Evolutionary conservation across 164 flowering plant species (phyloP).

Genomic region (Dillenia suffruticosa): DNA sequence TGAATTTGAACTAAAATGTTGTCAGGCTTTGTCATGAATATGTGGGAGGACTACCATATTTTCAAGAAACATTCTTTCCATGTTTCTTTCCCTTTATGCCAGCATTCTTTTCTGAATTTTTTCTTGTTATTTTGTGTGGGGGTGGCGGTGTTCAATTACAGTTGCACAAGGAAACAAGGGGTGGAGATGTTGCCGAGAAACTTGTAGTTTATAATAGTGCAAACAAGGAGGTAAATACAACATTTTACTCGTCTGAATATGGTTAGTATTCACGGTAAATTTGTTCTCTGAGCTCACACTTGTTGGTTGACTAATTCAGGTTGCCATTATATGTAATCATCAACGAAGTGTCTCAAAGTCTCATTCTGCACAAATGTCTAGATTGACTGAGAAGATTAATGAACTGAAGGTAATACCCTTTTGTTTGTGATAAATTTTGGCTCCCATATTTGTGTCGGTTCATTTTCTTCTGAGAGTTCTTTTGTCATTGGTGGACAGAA

Average conservation of each 20-base stretch:
- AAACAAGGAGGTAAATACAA: constrained; percentile 71
- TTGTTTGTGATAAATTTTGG: too few species aligned
- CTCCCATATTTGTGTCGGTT: too few species aligned
- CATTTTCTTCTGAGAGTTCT: too few species aligned
- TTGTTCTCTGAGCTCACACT: background rate
- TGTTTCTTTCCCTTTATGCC: background rate
- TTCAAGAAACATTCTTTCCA: too few species aligned
- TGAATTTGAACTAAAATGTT: too few species aligned
- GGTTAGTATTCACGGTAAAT: background rate
- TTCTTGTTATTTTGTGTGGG: constrained; percentile 1
- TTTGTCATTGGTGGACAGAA: too few species aligned
- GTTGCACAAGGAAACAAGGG: constrained; percentile 59
- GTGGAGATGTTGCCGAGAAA: constrained; percentile 70
- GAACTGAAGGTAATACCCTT: constrained; percentile 62
- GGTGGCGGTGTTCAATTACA: constrained; percentile 23
- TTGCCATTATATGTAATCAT: constrained; percentile 98
- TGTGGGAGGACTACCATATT: too few species aligned
- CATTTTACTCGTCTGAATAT: background rate
- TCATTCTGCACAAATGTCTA: constrained; percentile 71
- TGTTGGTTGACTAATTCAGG: constrained; percentile 41
- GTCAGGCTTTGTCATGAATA: too few species aligned
- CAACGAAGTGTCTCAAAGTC: constrained; percentile 89
- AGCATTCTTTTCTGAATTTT: background rate
- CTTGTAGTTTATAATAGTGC: constrained; percentile 68
- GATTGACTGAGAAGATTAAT: constrained; percentile 62